Conservation (phyloP, 164 flowering plant genomes). For the Malania oleifera region DNA sequence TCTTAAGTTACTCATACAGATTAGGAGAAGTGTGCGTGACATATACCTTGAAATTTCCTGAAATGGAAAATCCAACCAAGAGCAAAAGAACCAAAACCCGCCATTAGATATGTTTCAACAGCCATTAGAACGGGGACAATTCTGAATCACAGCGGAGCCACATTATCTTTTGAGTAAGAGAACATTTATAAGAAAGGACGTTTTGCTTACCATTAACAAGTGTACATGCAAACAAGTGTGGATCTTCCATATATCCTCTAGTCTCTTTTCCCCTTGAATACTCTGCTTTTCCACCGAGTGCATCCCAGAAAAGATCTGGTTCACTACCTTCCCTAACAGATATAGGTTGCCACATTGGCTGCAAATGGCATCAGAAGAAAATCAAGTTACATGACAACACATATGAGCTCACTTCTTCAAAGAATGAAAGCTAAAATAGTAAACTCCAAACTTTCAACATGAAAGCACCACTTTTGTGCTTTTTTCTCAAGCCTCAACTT, state of each 20-base stretch:
- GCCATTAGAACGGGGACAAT: slow-evolving; percentile 22
- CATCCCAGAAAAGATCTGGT: slow-evolving; percentile 61
- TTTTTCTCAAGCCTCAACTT: no score
- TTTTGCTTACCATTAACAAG: slow-evolving; percentile 34
- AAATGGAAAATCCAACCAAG: slow-evolving; percentile 13
- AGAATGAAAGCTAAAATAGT: not conserved
- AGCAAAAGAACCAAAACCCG: slow-evolving; percentile 36
- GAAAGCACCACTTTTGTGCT: not conserved
- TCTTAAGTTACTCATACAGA: slow-evolving; percentile 5
- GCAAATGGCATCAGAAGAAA: slow-evolving; percentile 22
- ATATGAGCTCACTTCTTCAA: not conserved
- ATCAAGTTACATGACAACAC: slow-evolving; percentile 1
- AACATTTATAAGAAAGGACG: slow-evolving; percentile 11
- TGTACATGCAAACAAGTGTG: slow-evolving; percentile 52
- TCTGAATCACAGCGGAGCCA: slow-evolving; percentile 24
- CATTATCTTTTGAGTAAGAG: slow-evolving; percentile 18
- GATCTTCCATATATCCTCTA: slow-evolving; percentile 38
- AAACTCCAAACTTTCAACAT: not conserved
- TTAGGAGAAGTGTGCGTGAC: not conserved
- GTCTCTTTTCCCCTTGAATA: slow-evolving; percentile 47
- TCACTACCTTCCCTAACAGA: slow-evolving; percentile 74
- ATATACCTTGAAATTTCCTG: slow-evolving; percentile 65
- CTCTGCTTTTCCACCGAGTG: slow-evolving; percentile 58
- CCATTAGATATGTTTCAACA: slow-evolving; percentile 32
- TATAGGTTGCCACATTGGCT: slow-evolving; percentile 63